phyloP scores from a whole-genome alignment of 2,329 filamentous ascomycete species.

The Monosporascus sp. region DNA sequence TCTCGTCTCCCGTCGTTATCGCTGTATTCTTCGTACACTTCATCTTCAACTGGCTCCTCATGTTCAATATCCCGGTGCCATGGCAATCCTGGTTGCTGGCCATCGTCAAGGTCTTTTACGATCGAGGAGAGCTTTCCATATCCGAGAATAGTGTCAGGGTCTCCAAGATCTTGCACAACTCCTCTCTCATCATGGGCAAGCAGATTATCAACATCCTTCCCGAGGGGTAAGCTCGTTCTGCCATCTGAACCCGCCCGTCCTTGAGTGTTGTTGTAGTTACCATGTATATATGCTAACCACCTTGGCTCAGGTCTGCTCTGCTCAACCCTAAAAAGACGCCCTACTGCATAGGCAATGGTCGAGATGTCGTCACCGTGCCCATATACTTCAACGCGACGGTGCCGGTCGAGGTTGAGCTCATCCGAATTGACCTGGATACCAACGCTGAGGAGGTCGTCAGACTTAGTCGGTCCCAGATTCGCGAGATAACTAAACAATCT shows the following conservation, averaged over 20 bases:
- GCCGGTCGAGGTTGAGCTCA: slow-evolving; percentile 82
- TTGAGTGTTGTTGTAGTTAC: slow-evolving; percentile 1
- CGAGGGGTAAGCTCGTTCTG: slow-evolving; percentile 58
- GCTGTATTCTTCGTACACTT: slow-evolving; percentile 68
- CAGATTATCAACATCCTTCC: slow-evolving; percentile 97
- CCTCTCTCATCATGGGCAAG: slow-evolving; percentile 88
- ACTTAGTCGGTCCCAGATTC: slow-evolving; percentile 68
- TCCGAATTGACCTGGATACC: slow-evolving; percentile 79
- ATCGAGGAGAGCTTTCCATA: slow-evolving; percentile 78
- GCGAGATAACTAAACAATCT: slow-evolving; percentile 64
- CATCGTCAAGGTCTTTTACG: slow-evolving; percentile 76
- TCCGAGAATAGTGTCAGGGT: slow-evolving; percentile 92
- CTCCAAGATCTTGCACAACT: slow-evolving; percentile 81
- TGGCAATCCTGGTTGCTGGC: slow-evolving; percentile 67
- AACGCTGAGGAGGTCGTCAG: slow-evolving; percentile 74
- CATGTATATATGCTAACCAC: slow-evolving; percentile 21
- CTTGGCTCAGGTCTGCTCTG: slow-evolving; percentile 61
- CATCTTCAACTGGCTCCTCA: slow-evolving; percentile 74
- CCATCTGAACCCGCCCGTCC: not conserved
- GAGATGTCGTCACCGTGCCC: slow-evolving; percentile 61
- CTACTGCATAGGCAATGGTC: slow-evolving; percentile 70
- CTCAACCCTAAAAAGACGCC: slow-evolving; percentile 77
- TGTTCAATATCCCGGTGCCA: slow-evolving; percentile 86
- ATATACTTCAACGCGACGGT: slow-evolving; percentile 92
- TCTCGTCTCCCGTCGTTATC: slow-evolving; percentile 70